These are phyloP conservation scores for Cryptococcus sp. DNA, from an alignment of 1,284 basidiomycete species.

Conservation along the genomic window DNA sequence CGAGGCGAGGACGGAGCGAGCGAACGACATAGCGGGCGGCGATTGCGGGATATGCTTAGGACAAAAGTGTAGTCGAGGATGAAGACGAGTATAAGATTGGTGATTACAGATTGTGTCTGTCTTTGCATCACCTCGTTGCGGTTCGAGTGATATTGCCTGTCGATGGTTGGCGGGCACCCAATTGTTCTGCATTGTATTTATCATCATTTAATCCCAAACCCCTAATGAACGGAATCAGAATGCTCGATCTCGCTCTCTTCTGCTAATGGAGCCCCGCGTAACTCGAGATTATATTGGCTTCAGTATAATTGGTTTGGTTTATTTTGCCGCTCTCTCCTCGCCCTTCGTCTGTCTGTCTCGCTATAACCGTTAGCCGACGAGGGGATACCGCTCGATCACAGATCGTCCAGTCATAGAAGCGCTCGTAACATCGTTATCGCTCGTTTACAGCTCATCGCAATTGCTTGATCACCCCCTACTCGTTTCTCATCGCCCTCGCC, in stretches of 20 bases:
- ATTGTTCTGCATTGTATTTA: constrained; percentile 8
- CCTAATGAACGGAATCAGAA: neutral
- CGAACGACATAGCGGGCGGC: constrained; percentile 39
- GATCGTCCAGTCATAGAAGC: too few species aligned
- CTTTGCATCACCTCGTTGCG: neutral
- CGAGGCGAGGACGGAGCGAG: constrained; percentile 38
- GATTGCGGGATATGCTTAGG: neutral
- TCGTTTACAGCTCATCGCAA: too few species aligned
- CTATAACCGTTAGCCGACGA: too few species aligned
- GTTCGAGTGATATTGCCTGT: constrained; percentile 8
- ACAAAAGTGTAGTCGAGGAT: neutral
- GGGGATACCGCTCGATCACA: too few species aligned
- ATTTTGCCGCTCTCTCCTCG: too few species aligned
- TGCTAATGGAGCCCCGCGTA: too few species aligned
- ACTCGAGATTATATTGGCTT: too few species aligned
- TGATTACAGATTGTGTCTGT: neutral
- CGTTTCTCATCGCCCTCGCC: neutral
- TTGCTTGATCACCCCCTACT: neutral
- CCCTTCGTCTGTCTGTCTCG: too few species aligned
- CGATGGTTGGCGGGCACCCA: constrained; percentile 12
- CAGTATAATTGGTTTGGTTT: too few species aligned
- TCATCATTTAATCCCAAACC: constrained; percentile 20
- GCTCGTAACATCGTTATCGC: too few species aligned
- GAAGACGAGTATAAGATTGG: neutral
- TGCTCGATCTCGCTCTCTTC: neutral